Evolutionary conservation across 73 alveolate species (phyloP).

Genomic region (Blepharisma japonicum): DNA sequence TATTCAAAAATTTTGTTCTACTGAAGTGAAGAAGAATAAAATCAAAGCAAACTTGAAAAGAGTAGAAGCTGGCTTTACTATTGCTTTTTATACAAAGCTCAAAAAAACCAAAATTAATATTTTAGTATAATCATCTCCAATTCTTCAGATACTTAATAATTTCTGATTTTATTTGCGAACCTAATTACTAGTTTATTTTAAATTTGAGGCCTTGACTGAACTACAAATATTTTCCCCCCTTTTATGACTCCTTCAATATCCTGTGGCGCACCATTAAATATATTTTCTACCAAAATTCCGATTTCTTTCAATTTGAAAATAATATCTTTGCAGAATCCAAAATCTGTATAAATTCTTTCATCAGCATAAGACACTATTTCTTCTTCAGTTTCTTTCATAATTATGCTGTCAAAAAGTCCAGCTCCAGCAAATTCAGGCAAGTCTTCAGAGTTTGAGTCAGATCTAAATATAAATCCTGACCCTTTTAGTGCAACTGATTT

Average conservation of each 20-base stretch:
- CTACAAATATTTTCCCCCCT: constrained; percentile 65
- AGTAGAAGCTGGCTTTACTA: too few species aligned
- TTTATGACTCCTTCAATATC: constrained; percentile 82
- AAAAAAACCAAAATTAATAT: too few species aligned
- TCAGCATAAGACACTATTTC: constrained; percentile 49
- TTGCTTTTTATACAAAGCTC: too few species aligned
- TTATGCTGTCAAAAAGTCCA: constrained; percentile 81
- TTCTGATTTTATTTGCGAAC: too few species aligned
- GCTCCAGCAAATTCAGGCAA: constrained; percentile 90
- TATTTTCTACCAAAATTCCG: constrained; percentile 67
- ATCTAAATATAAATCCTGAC: constrained; percentile 76
- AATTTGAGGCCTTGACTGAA: constrained; percentile 77
- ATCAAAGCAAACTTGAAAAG: too few species aligned
- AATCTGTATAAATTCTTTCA: constrained; percentile 55
- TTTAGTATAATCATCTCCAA: too few species aligned
- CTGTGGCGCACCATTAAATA: constrained; percentile 68
- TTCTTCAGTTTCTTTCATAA: constrained; percentile 69
- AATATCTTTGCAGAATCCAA: constrained; percentile 54
- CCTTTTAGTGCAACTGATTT: constrained; percentile 70
- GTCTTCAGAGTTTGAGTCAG: constrained; percentile 87
- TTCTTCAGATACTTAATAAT: too few species aligned
- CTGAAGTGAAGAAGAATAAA: too few species aligned
- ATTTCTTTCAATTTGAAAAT: constrained; percentile 53
- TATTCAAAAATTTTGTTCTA: too few species aligned
- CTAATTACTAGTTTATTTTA: background rate